phyloP scores from a whole-genome alignment of 2,329 filamentous ascomycete species.

The Incumbomyces delicatus region DNA sequence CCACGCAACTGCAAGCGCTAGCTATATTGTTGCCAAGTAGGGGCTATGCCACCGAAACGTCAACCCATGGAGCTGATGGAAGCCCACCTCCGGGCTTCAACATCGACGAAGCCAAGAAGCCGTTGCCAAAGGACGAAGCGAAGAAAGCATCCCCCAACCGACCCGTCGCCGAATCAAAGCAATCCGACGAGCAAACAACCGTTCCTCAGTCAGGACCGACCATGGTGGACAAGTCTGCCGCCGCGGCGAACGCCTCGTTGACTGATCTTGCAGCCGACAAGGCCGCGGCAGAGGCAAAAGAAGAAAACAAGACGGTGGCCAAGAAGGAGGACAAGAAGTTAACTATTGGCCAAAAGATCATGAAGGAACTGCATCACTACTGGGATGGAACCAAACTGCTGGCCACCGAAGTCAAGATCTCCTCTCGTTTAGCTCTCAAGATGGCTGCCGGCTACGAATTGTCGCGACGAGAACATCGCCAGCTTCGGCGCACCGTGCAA shows the following conservation, averaged over 20 bases:
- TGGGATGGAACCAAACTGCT: conserved; percentile 97
- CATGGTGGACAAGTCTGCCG: conserved; percentile 37
- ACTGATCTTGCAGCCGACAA: conserved; percentile 56
- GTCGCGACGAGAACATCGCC: conserved; percentile 82
- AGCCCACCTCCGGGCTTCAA: conserved; percentile 85
- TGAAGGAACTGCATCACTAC: conserved; percentile 88
- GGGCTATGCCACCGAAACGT: conserved; percentile 48
- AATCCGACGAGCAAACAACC: conserved; percentile 26
- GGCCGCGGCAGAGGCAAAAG: conserved; percentile 29
- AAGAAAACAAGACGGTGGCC: conserved; percentile 47
- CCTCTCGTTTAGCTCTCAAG: conserved; percentile 79
- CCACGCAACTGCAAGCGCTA: conserved; percentile 43
- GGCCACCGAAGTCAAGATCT: conserved; percentile 86
- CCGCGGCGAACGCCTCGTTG: conserved; percentile 42
- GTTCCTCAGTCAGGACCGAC: conserved; percentile 31
- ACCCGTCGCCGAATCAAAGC: conserved; percentile 17
- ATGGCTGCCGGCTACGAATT: conserved; percentile 98
- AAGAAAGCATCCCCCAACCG: conserved; percentile 19
- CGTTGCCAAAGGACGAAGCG: conserved; percentile 50
- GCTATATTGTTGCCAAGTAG: conserved; percentile 48
- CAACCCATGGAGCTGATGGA: conserved; percentile 40
- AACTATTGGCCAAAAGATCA: conserved; percentile 83
- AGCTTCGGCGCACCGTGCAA: conserved; percentile 81
- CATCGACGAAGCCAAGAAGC: conserved; percentile 78
- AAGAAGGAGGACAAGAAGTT: conserved; percentile 74